Evolutionary conservation across 768 basidiomycete species (phyloP).

Genomic region (Leccinum sublutescens): DNA sequence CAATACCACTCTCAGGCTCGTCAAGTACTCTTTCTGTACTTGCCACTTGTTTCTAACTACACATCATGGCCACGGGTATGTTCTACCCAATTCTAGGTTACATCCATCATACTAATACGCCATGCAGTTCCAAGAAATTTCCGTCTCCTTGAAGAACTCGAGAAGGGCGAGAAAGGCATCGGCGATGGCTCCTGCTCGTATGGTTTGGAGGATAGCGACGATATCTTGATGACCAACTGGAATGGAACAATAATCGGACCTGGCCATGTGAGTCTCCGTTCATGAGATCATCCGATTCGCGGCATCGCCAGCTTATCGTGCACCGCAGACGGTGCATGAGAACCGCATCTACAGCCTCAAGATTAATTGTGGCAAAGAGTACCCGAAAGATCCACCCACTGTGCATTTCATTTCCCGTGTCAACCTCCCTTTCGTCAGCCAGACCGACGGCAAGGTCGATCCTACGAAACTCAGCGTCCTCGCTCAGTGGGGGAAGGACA

Average conservation of each 20-base stretch:
- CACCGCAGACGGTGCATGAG: conserved; percentile 86
- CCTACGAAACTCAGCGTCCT: conserved; percentile 68
- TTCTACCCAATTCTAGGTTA: conserved; percentile 7
- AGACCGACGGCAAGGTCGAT: conserved; percentile 76
- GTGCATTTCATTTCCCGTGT: conserved; percentile 88
- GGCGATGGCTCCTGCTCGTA: conserved; percentile 98
- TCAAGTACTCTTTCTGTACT: not conserved
- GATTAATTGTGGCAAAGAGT: conserved; percentile 75
- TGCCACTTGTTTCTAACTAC: conserved; percentile 9
- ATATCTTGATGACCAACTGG: conserved; percentile 98
- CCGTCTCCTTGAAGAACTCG: conserved; percentile 94
- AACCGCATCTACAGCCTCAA: conserved; percentile 97
- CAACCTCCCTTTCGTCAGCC: conserved; percentile 90
- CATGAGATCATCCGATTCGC: conserved; percentile 5
- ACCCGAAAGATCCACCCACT: conserved; percentile 75
- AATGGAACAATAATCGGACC: conserved; percentile 99
- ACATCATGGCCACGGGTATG: conserved; percentile 53
- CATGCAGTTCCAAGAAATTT: conserved; percentile 90
- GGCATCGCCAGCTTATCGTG: conserved; percentile 17
- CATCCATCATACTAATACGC: not conserved
- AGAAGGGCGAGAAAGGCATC: conserved; percentile 99
- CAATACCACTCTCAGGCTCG: not conserved
- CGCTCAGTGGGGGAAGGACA: conserved; percentile 67
- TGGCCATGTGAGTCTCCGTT: conserved; percentile 72
- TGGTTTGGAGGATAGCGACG: conserved; percentile 91